Conservation (phyloP, 768 basidiomycete species). For the Multifurca ochricompacta region DNA sequence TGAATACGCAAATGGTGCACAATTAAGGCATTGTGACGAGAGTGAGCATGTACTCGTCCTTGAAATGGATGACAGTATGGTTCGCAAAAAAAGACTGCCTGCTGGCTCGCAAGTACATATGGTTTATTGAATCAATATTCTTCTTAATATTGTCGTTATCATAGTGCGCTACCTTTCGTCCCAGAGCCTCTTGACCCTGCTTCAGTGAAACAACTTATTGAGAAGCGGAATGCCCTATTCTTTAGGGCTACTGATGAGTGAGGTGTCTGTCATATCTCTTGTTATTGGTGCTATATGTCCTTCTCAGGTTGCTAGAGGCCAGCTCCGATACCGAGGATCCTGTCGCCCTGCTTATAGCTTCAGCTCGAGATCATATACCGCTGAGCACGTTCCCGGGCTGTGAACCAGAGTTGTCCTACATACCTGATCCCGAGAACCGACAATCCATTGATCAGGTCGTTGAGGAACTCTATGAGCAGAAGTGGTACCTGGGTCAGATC, state of each 20-base stretch:
- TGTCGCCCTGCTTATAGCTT: slow-evolving; percentile 51
- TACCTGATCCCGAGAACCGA: slow-evolving; percentile 41
- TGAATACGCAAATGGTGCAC: slow-evolving; percentile 10
- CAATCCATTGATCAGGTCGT: slow-evolving; percentile 53
- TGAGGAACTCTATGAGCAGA: slow-evolving; percentile 45
- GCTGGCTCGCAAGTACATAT: slow-evolving; percentile 6
- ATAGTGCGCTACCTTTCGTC: slow-evolving; percentile 8
- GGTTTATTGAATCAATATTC: neutral
- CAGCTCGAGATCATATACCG: slow-evolving; percentile 65
- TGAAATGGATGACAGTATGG: slow-evolving; percentile 41
- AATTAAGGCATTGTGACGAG: slow-evolving; percentile 28
- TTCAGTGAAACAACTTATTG: slow-evolving; percentile 10
- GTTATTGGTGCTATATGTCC: neutral
- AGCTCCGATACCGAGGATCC: slow-evolving; percentile 50
- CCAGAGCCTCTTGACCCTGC: slow-evolving; percentile 12
- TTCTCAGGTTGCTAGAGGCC: slow-evolving; percentile 50
- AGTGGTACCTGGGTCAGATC: slow-evolving; percentile 70
- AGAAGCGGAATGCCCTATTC: slow-evolving; percentile 25
- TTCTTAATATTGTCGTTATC: neutral
- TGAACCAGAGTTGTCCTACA: slow-evolving; percentile 10
- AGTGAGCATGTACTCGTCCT: slow-evolving; percentile 45
- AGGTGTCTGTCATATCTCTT: slow-evolving; percentile 31
- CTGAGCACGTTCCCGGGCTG: slow-evolving; percentile 39
- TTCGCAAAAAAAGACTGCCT: neutral
- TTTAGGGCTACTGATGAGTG: slow-evolving; percentile 42